Percentiles rank a stretch among this genome's conserved stretches.
Evolutionary conservation across 768 basidiomycete genomes (phyloP).

Genomic region (Tubosaeta brunneosetosa): DNA sequence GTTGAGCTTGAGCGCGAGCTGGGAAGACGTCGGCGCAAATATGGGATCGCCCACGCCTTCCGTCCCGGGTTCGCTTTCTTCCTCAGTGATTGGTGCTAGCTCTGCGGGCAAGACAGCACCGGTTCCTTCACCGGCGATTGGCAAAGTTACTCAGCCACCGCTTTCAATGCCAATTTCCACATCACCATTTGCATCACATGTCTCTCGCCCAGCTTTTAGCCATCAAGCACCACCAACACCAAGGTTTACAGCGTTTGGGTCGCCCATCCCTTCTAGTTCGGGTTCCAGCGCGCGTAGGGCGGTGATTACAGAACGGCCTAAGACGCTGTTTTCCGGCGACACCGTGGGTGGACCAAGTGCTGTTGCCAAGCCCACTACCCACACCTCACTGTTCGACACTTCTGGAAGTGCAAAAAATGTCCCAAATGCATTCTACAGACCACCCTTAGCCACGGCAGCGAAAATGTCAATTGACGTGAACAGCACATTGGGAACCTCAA

Average conservation of each 20-base stretch:
- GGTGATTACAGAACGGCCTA: slow-evolving; percentile 15
- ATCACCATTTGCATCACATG: slow-evolving; percentile 8
- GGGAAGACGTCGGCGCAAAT: slow-evolving; percentile 50
- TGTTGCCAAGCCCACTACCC: slow-evolving; percentile 2
- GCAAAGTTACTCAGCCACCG: background rate
- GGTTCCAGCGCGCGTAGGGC: background rate
- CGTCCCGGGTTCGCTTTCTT: slow-evolving; percentile 3
- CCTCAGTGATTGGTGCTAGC: slow-evolving; percentile 3
- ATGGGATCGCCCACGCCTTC: slow-evolving; percentile 8
- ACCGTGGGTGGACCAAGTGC: background rate
- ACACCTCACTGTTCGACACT: slow-evolving; percentile 39
- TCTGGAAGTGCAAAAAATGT: slow-evolving; percentile 46
- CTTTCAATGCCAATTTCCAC: background rate
- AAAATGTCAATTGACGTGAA: slow-evolving; percentile 1
- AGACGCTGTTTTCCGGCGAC: slow-evolving; percentile 12
- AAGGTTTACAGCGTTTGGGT: slow-evolving; percentile 26
- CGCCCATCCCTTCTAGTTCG: slow-evolving; percentile 14
- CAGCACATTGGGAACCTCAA: background rate
- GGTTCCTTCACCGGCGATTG: background rate
- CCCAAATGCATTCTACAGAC: slow-evolving; percentile 66
- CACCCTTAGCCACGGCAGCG: slow-evolving; percentile 29
- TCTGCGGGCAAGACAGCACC: slow-evolving; percentile 6
- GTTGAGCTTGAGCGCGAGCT: slow-evolving; percentile 50
- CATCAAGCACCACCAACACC: slow-evolving; percentile 10
- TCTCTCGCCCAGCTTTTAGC: background rate